A percentile compares a stretch with the other conserved stretches of the same genome.
phyloP scores from a whole-genome alignment of 768 basidiomycete species.

The Lactarius vividus region DNA sequence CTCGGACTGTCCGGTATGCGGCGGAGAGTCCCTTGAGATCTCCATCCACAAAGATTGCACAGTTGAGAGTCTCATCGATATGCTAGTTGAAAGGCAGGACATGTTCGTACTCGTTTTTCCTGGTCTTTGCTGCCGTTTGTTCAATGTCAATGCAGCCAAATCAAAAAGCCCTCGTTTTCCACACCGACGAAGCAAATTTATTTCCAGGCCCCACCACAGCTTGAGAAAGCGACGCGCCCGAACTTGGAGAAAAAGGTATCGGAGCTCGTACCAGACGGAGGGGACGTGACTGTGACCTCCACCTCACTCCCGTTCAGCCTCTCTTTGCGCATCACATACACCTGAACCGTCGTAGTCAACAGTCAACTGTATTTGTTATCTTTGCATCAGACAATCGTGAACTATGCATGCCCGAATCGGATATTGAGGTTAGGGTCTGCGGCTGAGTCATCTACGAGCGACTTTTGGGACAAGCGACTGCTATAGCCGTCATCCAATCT shows the following conservation, averaged over 20 bases:
- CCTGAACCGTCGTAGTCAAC: conserved; percentile 29
- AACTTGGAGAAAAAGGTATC: conserved; percentile 85
- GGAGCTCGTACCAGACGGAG: conserved; percentile 74
- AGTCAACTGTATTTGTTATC: not conserved
- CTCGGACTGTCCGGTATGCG: conserved; percentile 94
- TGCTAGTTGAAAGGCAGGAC: conserved; percentile 82
- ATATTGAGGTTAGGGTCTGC: conserved; percentile 9
- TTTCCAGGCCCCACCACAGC: conserved; percentile 89
- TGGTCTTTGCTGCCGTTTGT: not conserved
- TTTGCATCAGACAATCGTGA: not conserved
- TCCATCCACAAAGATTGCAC: conserved; percentile 68
- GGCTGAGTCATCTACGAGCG: conserved; percentile 13
- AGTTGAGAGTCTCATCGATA: conserved; percentile 85
- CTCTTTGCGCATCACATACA: conserved; percentile 61
- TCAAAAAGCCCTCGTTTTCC: conserved; percentile 93
- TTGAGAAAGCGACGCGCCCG: conserved; percentile 85
- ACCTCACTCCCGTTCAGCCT: conserved; percentile 84
- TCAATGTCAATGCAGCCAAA: conserved; percentile 59
- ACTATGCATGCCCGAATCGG: not conserved
- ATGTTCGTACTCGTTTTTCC: conserved; percentile 55
- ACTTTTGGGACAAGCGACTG: too few species aligned
- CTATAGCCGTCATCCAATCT: not conserved
- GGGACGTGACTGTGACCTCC: conserved; percentile 87
- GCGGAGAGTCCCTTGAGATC: conserved; percentile 81
- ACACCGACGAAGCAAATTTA: conserved; percentile 76